phyloP scores from a whole-genome alignment of 805 yeast genomes.

The Cyberlindnera petersonii region DNA sequence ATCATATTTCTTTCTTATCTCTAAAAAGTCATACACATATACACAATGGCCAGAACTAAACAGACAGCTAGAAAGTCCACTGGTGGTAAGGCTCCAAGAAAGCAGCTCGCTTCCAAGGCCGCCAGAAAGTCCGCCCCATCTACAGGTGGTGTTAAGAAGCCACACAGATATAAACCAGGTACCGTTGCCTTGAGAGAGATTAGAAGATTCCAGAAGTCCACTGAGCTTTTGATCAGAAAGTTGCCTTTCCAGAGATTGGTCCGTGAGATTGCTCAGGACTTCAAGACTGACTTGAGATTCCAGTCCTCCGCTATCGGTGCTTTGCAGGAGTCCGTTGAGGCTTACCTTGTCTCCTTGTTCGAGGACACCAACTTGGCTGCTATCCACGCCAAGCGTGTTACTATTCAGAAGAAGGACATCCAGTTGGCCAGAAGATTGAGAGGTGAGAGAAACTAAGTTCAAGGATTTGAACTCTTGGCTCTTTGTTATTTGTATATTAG shows the following conservation, averaged over 20 bases:
- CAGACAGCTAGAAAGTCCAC: conserved; percentile 94
- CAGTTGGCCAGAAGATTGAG: conserved; percentile 97
- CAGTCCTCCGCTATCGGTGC: conserved; percentile 98
- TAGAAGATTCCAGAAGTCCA: conserved; percentile 95
- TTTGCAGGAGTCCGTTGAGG: conserved; percentile 97
- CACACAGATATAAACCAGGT: conserved; percentile 97
- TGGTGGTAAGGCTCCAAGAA: conserved; percentile 96
- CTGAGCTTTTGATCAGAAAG: conserved; percentile 92
- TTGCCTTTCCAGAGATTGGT: conserved; percentile 97
- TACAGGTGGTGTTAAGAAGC: conserved; percentile 90
- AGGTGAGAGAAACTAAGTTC: conserved; percentile 81
- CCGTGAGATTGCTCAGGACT: conserved; percentile 92
- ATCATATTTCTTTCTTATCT: neutral
- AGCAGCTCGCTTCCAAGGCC: conserved; percentile 87
- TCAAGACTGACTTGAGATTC: conserved; percentile 91
- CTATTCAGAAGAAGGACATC: conserved; percentile 97
- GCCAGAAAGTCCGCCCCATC: conserved; percentile 93
- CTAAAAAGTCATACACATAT: conserved; percentile 18
- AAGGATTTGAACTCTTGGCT: conserved; percentile 1
- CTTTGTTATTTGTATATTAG: conserved; percentile 24
- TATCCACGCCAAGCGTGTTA: conserved; percentile 97
- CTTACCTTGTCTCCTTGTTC: conserved; percentile 90
- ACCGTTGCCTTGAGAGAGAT: conserved; percentile 95
- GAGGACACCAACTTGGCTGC: conserved; percentile 99
- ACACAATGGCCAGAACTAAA: conserved; percentile 82